These are phyloP conservation scores for Xylaria flabelliformis DNA, from an alignment of 495 filamentous ascomycete species.

Conservation along the genomic window DNA sequence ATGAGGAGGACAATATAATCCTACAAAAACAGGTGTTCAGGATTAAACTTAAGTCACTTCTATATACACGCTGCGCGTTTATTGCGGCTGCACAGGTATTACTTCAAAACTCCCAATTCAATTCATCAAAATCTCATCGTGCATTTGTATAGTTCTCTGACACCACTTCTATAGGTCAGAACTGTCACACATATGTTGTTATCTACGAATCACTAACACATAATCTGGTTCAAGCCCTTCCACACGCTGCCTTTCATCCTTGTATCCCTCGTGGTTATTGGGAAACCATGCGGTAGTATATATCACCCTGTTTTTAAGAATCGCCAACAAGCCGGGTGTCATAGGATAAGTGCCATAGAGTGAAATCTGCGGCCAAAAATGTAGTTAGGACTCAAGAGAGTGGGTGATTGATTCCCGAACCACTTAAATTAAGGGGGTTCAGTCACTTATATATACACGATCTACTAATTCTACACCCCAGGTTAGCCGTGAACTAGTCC, in stretches of 20 bases:
- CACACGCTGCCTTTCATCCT: not conserved
- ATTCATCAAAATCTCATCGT: not conserved
- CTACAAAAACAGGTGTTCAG: not conserved
- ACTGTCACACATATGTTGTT: no score
- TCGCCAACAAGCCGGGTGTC: not conserved
- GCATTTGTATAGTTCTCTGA: not conserved
- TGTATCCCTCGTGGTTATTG: not conserved
- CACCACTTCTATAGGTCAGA: not conserved
- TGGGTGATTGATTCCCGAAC: no score
- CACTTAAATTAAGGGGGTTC: no score
- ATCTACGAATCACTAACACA: not conserved
- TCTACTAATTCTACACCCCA: no score
- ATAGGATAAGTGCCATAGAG: no score
- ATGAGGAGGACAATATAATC: not conserved
- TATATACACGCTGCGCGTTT: not conserved
- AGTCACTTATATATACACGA: no score
- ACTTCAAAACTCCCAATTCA: not conserved
- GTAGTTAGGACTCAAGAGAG: no score
- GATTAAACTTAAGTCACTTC: not conserved
- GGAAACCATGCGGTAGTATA: not conserved
- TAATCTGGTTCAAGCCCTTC: not conserved
- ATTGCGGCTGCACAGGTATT: not conserved
- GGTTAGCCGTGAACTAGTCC: no score
- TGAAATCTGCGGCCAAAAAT: no score
- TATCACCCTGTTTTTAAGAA: not conserved